Conservation (phyloP, 2,329 filamentous ascomycete genomes). For the Xylariaceae sp. region DNA sequence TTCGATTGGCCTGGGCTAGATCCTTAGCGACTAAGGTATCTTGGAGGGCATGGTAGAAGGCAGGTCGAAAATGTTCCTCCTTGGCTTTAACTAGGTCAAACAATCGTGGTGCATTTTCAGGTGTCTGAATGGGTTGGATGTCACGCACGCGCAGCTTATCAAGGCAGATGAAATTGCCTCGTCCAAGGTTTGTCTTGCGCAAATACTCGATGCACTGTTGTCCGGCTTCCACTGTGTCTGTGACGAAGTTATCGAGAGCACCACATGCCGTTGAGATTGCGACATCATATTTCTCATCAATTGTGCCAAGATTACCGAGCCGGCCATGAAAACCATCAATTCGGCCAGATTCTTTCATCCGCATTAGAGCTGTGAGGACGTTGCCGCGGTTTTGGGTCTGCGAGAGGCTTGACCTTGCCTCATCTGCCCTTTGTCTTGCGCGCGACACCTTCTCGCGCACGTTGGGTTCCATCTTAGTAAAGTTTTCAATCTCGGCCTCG, state of each 20-base stretch:
- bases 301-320: constrained; percentile 90
- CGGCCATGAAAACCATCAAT: constrained; percentile 97
- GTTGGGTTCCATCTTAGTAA: constrained; percentile 79
- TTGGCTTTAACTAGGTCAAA: constrained; percentile 93
- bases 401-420: constrained; percentile 87
- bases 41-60: constrained; percentile 94
- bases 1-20: constrained; percentile 93
- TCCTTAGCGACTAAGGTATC: constrained; percentile 94
- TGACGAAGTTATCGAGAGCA: constrained; percentile 92
- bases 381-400: constrained; percentile 92
- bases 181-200: constrained; percentile 93
- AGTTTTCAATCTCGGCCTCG: constrained; percentile 73
- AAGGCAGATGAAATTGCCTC: constrained; percentile 95
- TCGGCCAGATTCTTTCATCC: constrained; percentile 92
- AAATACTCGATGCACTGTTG: constrained; percentile 98
- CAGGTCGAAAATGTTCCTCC: constrained; percentile 82
- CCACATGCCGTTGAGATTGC: constrained; percentile 98
- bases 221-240: constrained; percentile 92
- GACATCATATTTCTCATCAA: constrained; percentile 92
- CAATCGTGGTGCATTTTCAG: constrained; percentile 87
- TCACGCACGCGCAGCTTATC: constrained; percentile 84
- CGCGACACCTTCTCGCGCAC: constrained; percentile 85
- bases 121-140: constrained; percentile 80
- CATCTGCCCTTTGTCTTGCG: constrained; percentile 92
- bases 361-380: constrained; percentile 89